Base-by-base conservation (phyloP, 2,329 filamentous ascomycete genomes). In the Penicillium italicum region DNA sequence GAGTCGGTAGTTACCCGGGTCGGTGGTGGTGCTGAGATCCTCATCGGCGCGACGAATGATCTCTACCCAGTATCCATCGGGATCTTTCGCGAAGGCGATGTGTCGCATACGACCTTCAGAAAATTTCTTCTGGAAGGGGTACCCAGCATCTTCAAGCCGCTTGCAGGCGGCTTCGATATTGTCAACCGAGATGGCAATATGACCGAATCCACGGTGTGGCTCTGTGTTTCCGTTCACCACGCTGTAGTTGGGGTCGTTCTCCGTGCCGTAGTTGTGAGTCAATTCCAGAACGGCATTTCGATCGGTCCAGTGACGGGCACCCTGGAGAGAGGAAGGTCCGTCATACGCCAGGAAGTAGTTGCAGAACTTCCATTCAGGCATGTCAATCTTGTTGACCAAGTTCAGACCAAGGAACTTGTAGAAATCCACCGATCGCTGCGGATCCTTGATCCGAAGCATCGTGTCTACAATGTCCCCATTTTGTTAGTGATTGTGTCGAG, bases 281-380 rank as follows among this genome's bases (percentile, higher is more conserved):
- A 99, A 82, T 76, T 99, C 94, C 62, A 99, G 85, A 38, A 97
- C 82, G 44, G 90, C 94, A 74, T 96, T 88, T 52, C 94, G 88
- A 74, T 96, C 90, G 6, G 82, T 84, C 78, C 87, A 92, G 69
- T 87, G 84, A 61, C 86, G 86, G 67, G 87, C 88, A 55, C 83
- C 79, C 10, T 89, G 94, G n/a, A 84, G 77, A 14, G 93, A 88
- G 36, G 83, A 80, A 10, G 90, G 84, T 31, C 85, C 83, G 71
- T 96, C 88, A 77, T 95, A 97, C 57, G 87, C 91, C 57, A 99
- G 82, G 78, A 97, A 97, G 80, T 97, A 97, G 28, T 97, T 85
- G 68, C 94, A 90, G 74, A 97, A 97, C 71, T 95, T 96, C 74
- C 85, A 85, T 57, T 96, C 91, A 14, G 92, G 89, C 69, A 91